Evolutionary conservation across 129 eudicot species (phyloP), one percentile per base, ranked within the genome.

Genomic region (Flaveria sonorensis): DNA sequence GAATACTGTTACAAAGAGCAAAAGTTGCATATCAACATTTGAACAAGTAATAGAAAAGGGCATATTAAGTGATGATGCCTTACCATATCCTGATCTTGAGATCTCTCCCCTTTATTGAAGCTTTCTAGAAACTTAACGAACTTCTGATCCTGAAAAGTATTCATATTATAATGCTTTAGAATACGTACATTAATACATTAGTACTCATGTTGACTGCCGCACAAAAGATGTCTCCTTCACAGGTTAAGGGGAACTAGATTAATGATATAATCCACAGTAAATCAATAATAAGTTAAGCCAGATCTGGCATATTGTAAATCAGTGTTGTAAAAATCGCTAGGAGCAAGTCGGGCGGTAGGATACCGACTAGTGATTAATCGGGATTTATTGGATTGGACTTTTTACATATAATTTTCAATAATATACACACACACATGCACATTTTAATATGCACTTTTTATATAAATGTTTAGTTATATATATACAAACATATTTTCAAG

Each of bases 91-190:
- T 82, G 82, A 75, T 73, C 68, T 56, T 81, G 86, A 36, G 82
- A 76, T 68, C n/a, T 19, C 63, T 80, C 81, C 45, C 50, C 68
- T 77, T 83, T 82, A 3, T 74, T 74, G 87, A 77, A 87, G 75
- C 84, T 84, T 80, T 85, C 86, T 68, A 94, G 74, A 83, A 87
- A 94, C 74, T 80, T 80, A 0, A 77, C 71, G 72, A 94, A 94
- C 59, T 76, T 79, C 39, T 88, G 89, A 78, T 94, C 96, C 99
- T 94, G 95, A 55, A 86, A 81, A 18, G 19, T 45, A 68, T 79
- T 46, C 57, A 74, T 18, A 56, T 8, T 16, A 36, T 45, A 55
- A 23, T 3, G 51, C 19, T 60, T 59, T 72, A 76, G 28, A 60
- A 62, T 11, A 26, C 50, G 24, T 16, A 73, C 19, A 14, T 60